A percentile compares a stretch with the other conserved stretches of the same genome.
phyloP scores from a whole-genome alignment of 2,329 filamentous ascomycete genomes.

The Sporothrix dimorphospora region DNA sequence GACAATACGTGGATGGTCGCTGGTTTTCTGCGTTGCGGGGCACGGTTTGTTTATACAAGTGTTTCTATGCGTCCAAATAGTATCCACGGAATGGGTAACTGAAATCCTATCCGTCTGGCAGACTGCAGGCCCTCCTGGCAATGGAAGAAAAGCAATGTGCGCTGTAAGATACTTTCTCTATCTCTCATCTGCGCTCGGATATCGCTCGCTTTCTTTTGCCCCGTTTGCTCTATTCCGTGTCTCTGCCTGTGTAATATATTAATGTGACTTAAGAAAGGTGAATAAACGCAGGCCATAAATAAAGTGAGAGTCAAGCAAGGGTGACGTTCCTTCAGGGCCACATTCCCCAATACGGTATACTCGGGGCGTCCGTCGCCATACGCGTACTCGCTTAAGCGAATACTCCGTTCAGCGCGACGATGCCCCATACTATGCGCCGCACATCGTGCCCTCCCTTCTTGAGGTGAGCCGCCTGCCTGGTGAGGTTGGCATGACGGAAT shows the following conservation, averaged over 20 bases:
- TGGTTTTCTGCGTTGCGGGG: background rate
- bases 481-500: conserved; percentile 11
- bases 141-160: background rate
- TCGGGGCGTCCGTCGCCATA: conserved; percentile 1
- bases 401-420: background rate
- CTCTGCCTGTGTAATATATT: background rate
- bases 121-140: background rate
- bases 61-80: background rate
- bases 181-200: background rate
- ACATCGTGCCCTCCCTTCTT: background rate
- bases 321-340: background rate
- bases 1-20: background rate
- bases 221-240: background rate
- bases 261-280: background rate
- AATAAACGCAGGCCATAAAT: background rate
- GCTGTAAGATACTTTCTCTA: background rate
- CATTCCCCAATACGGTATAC: background rate
- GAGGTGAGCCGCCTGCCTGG: background rate
- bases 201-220: background rate
- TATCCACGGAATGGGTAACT: background rate
- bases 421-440: background rate
- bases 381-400: conserved; percentile 1
- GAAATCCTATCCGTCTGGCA: background rate
- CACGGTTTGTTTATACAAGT: background rate
- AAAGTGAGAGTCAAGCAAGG: background rate